Evolutionary conservation across 1,284 basidiomycete genomes (phyloP), one percentile per base, ranked within the genome.

Genomic region (Boletus semigastroideus): DNA sequence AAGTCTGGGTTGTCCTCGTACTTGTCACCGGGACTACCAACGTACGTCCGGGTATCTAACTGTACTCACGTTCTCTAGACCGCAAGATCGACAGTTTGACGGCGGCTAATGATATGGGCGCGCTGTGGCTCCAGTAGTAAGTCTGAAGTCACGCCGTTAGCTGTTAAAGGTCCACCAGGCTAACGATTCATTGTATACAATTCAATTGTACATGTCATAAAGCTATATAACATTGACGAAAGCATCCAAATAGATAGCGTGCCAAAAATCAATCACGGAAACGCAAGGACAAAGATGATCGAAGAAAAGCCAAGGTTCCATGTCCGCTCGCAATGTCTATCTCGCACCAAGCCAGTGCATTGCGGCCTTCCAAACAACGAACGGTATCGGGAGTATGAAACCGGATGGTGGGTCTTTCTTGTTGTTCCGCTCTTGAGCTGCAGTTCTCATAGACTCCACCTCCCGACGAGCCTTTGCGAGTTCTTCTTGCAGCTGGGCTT

Each of bases 331-430:
- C 28, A 48, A 31, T 27, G 45, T 46, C 46, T 60, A 69, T 48
- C 67, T 57, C 38, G 48, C 63, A 53, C 65, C 65, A 17, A 71
- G 47, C 67, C 69, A 67, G 19, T 64, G 55, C 69, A 67, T 58
- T 3, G 65, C 65, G 5, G 65, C 65, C 19, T 53, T 67, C 65
- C 65, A 67, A 10, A 68, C 63, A 19, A 68, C 69, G 39, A 71
- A 68, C 9, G 66, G 68, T 51, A 71, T 70, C 4, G 69, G 66
- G 16, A 68, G 46, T 31, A 70, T 42, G 52, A 71, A 65, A 20
- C 59, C 52, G 4, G 65, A 50, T 2, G 68, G 56, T 4, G 66
- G 53, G 37, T 66, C 65, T 46, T 55, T 66, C 56, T 63, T 69
- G 42, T 47, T 14, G 22, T 37, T 14, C 22, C 68, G 56, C 39